Percentiles rank a stretch among this genome's conserved stretches.
Conservation (phyloP, 345 rosid genomes). For the Citrus glauca region DNA sequence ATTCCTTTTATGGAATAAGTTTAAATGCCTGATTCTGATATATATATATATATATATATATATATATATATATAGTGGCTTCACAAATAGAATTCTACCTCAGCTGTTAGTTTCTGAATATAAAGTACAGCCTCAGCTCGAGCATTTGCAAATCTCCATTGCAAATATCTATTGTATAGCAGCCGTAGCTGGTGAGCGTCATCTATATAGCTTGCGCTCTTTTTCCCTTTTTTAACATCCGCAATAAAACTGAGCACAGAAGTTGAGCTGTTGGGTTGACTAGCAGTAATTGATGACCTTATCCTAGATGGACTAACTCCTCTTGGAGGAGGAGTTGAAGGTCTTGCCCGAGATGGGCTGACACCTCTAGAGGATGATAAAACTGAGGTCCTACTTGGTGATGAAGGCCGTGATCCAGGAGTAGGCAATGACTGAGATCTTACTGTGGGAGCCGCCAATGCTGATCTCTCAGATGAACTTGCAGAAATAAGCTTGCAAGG, state of each 20-base stretch:
- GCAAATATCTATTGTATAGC: slow-evolving; percentile 76
- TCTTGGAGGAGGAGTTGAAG: slow-evolving; percentile 72
- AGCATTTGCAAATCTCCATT: slow-evolving; percentile 92
- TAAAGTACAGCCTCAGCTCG: slow-evolving; percentile 63
- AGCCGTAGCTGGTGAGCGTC: slow-evolving; percentile 90
- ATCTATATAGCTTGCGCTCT: slow-evolving; percentile 58
- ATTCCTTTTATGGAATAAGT: neutral
- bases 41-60: neutral
- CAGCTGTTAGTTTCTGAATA: slow-evolving; percentile 62
- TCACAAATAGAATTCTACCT: slow-evolving; percentile 45
- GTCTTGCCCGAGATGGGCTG: slow-evolving; percentile 59
- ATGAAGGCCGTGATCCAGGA: slow-evolving; percentile 56
- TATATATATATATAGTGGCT: neutral
- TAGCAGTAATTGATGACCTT: slow-evolving; percentile 50
- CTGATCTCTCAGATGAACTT: slow-evolving; percentile 47
- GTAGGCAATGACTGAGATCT: slow-evolving; percentile 52
- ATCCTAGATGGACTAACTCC: slow-evolving; percentile 77
- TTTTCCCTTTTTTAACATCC: slow-evolving; percentile 79
- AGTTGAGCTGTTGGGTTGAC: slow-evolving; percentile 52
- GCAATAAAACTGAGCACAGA: slow-evolving; percentile 89
- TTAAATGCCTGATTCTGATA: neutral
- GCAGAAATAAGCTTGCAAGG: slow-evolving; percentile 42
- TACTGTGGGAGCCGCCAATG: slow-evolving; percentile 34
- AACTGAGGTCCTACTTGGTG: slow-evolving; percentile 57
- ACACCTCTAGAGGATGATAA: slow-evolving; percentile 52